Conservation (phyloP, 1,284 basidiomycete genomes). For the Rhodotorula sp. region DNA sequence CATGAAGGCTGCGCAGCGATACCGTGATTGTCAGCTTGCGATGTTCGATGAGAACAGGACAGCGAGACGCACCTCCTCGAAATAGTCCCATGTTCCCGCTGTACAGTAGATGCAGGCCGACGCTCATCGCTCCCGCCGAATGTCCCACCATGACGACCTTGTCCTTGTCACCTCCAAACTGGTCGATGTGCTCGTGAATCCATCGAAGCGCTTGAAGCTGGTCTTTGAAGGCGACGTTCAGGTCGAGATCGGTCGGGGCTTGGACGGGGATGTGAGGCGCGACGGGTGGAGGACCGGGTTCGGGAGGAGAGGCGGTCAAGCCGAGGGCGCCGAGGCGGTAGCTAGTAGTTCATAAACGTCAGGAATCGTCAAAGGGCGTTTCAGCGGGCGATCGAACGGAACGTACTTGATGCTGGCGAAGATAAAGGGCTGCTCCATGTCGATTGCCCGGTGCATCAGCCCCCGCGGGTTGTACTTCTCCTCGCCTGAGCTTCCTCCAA, state of each 20-base stretch:
- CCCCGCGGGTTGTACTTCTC: conserved; percentile 29
- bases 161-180: conserved; percentile 28
- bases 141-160: conserved; percentile 37
- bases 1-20: conserved; percentile 29
- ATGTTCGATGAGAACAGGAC: too few species aligned
- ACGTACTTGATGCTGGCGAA: conserved; percentile 36
- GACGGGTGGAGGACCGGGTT: conserved; percentile 14
- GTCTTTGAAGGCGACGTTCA: conserved; percentile 40
- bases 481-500: conserved; percentile 27
- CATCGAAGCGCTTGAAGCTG: conserved; percentile 36
- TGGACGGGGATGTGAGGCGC: conserved; percentile 31
- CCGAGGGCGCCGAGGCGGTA: conserved; percentile 37
- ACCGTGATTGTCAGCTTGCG: not conserved
- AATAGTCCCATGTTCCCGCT: conserved; percentile 22
- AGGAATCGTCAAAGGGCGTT: not conserved
- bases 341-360: conserved; percentile 3
- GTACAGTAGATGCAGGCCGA: conserved; percentile 38
- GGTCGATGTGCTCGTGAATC: conserved; percentile 25
- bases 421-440: conserved; percentile 27
- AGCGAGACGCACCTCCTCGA: conserved; percentile 28
- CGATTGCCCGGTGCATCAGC: conserved; percentile 22
- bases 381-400: not conserved
- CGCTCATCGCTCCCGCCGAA: conserved; percentile 36
- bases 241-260: conserved; percentile 29
- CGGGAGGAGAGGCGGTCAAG: conserved; percentile 29